These are phyloP conservation scores for Streptanthus diversifolius DNA, from an alignment of 345 rosid genomes.

Conservation along the genomic window DNA sequence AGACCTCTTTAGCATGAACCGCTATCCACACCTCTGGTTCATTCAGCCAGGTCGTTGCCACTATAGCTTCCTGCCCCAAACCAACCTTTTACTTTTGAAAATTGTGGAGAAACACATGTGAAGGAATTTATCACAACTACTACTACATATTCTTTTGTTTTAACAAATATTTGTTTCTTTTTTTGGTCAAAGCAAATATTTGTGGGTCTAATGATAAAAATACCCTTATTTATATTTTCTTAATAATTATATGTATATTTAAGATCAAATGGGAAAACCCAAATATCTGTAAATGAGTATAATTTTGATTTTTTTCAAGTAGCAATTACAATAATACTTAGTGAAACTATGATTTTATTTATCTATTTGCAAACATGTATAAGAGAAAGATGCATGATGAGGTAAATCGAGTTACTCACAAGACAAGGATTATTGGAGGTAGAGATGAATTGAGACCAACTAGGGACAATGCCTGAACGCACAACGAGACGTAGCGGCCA, in stretches of 20 bases:
- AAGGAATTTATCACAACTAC: background rate
- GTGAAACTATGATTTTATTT: background rate
- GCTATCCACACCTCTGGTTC: slow-evolving; percentile 64
- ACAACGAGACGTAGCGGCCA: slow-evolving; percentile 81
- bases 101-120: background rate
- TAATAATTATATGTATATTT: no score
- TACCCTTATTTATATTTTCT: no score
- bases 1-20: slow-evolving; percentile 59
- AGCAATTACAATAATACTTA: no score
- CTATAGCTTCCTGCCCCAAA: slow-evolving; percentile 53
- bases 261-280: no score
- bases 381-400: background rate
- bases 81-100: background rate
- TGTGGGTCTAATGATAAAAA: no score
- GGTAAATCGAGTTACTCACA: slow-evolving; percentile 40
- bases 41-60: slow-evolving; percentile 73
- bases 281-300: no score
- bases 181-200: no score
- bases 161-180: no score
- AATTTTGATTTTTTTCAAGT: no score
- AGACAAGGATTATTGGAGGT: slow-evolving; percentile 44
- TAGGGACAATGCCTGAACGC: slow-evolving; percentile 72
- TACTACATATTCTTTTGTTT: no score
- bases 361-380: background rate
- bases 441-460: slow-evolving; percentile 70